Conservation (phyloP, 805 yeast species). For the Lipomyces starkeyi region DNA sequence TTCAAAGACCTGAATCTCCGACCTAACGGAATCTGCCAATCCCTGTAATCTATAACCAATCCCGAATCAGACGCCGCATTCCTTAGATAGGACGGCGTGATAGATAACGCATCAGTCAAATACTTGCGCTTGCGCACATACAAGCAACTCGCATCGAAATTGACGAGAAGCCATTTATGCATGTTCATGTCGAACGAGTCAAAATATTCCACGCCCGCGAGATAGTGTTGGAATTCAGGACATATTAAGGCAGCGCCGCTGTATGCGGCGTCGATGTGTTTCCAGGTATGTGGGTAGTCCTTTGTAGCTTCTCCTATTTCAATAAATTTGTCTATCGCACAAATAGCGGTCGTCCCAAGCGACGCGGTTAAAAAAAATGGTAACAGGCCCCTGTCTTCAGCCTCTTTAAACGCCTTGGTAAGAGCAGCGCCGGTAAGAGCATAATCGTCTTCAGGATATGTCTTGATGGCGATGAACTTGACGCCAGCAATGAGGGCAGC, state of each 20-base stretch:
- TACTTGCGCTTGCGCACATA: conserved; percentile 34
- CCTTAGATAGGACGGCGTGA: conserved; percentile 38
- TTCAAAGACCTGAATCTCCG: conserved; percentile 39
- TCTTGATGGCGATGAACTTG: conserved; percentile 30
- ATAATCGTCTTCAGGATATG: conserved; percentile 34
- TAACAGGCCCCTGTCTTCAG: conserved; percentile 32
- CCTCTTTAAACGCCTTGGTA: conserved; percentile 25
- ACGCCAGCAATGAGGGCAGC: conserved; percentile 41
- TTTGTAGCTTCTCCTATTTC: conserved; percentile 32
- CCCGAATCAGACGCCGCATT: conserved; percentile 38
- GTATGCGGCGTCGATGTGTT: conserved; percentile 40
- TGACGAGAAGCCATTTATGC: conserved; percentile 41
- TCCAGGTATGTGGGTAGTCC: conserved; percentile 32
- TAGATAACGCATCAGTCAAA: conserved; percentile 37
- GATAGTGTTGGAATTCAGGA: conserved; percentile 32
- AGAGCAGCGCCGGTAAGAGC: conserved; percentile 32
- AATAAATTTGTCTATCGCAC: conserved; percentile 38
- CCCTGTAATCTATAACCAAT: conserved; percentile 39
- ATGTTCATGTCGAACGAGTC: conserved; percentile 41
- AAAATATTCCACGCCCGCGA: conserved; percentile 34
- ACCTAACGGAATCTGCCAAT: conserved; percentile 41
- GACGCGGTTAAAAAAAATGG: conserved; percentile 40
- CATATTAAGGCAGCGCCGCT: conserved; percentile 40
- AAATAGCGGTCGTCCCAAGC: conserved; percentile 39
- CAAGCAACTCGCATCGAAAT: conserved; percentile 40